These are phyloP conservation scores for Alopecurus myosuroides DNA, from an alignment of 176 grass and related monocot species.

Conservation along the genomic window DNA sequence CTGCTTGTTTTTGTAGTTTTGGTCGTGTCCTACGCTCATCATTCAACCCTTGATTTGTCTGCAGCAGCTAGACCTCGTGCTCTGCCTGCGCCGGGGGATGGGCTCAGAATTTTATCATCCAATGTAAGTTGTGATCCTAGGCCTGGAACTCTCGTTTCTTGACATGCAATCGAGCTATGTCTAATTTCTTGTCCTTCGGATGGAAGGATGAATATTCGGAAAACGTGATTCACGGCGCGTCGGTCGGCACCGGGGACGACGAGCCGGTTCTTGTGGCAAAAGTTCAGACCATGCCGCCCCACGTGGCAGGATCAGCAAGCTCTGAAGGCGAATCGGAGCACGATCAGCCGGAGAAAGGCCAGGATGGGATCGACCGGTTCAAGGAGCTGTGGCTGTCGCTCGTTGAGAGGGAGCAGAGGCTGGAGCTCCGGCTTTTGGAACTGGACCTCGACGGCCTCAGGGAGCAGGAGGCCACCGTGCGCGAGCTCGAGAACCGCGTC, in stretches of 20 bases:
- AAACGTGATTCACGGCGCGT: slow-evolving; percentile 31
- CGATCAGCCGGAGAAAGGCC: background rate
- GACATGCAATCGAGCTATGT: background rate
- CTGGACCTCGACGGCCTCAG: slow-evolving; percentile 58
- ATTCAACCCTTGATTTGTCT: background rate
- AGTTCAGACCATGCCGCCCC: background rate
- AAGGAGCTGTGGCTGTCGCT: slow-evolving; percentile 49
- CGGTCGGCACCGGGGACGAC: slow-evolving; percentile 41
- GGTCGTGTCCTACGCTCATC: background rate
- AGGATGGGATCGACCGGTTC: slow-evolving; percentile 35
- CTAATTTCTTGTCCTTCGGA: background rate
- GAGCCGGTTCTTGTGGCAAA: slow-evolving; percentile 31
- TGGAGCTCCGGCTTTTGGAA: slow-evolving; percentile 64
- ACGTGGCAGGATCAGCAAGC: background rate
- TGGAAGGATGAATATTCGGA: slow-evolving; percentile 14
- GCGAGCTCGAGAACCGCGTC: slow-evolving; percentile 54
- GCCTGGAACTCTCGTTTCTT: background rate
- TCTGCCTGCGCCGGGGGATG: background rate
- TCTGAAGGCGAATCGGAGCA: background rate
- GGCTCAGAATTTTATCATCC: slow-evolving; percentile 34
- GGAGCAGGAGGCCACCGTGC: slow-evolving; percentile 39
- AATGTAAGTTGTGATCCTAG: slow-evolving; percentile 22
- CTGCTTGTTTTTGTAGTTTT: background rate
- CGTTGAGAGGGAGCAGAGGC: slow-evolving; percentile 47
- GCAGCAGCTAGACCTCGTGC: background rate